Base-by-base conservation (phyloP, 2,329 filamentous ascomycete genomes). In the Microsporum ferrugineum region DNA sequence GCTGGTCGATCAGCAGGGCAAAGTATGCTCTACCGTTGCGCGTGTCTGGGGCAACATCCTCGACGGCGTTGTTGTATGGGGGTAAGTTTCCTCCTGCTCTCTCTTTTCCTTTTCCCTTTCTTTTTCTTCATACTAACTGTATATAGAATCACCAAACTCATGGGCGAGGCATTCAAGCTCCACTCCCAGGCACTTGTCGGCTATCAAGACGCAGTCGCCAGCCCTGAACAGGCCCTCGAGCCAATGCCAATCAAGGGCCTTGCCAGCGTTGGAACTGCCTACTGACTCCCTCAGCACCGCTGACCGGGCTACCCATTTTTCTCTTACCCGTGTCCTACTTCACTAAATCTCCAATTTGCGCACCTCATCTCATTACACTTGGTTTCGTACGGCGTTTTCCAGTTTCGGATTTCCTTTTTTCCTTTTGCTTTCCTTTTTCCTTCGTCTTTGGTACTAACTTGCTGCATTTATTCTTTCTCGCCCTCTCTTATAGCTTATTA, bases 1-100 rank as follows among this genome's bases (percentile, higher is more conserved):
- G 71, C 84, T 89, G 60, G 87, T 92, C 62, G 89, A 95, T 70
- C 81, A 85, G 29, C 89, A 89, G 73, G 87, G 87, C 65, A 91
- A 95, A 73, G 80, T 99, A 67, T 96, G 92, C 79, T 94, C 91
- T n/a, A 90, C 90, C 59, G 92, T 99, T 49, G 91, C 92, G 65
- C 86, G 89, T 69, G 84, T 97, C 53, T 99, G 94, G 94, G 94
- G 92, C 69, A 92, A 90, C 65, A 96, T 97, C 88, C 86, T 97
- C 66, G 94, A 97, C 72, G 94, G 96, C 77, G 94, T 97, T 65
- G 92, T 97, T 68, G 94, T 99, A 63, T 97, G 94, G 94, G 94
- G 94, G 91, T 96, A 87, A 84, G 91, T n/a, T n/a, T 43, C n/a
- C 39, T 43, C 8, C 88, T 59, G 64, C 71, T 66, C 70, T 65